These are phyloP conservation scores for Chalciporus pseudorubinellus DNA, from an alignment of 768 basidiomycete species.

Conservation along the genomic window DNA sequence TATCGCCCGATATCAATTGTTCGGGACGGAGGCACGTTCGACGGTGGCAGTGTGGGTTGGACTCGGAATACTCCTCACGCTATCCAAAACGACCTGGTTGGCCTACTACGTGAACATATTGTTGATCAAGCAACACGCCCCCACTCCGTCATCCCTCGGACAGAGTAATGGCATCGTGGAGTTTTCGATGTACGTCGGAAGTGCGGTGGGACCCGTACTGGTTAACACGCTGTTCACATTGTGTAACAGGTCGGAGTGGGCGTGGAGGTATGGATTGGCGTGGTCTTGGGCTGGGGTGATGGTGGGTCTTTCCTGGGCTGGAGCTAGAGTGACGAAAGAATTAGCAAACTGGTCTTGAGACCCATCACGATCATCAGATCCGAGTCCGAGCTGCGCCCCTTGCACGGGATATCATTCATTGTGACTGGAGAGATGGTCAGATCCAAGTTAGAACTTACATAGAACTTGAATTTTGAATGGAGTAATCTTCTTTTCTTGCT, in stretches of 20 bases:
- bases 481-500: too few species aligned
- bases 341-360: background rate
- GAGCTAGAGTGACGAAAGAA: conserved; percentile 9
- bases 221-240: conserved; percentile 11
- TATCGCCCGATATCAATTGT: conserved; percentile 37
- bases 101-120: conserved; percentile 54
- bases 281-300: conserved; percentile 19
- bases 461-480: too few species aligned
- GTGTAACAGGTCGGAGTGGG: conserved; percentile 15
- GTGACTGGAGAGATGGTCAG: too few species aligned
- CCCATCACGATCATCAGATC: too few species aligned
- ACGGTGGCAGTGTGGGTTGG: conserved; percentile 45
- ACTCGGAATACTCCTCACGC: conserved; percentile 39
- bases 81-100: conserved; percentile 27
- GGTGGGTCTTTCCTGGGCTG: conserved; percentile 4
- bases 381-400: too few species aligned
- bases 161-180: conserved; percentile 63
- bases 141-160: conserved; percentile 47
- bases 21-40: conserved; percentile 10
- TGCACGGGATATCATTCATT: too few species aligned
- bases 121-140: conserved; percentile 52
- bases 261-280: background rate
- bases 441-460: too few species aligned
- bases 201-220: conserved; percentile 53
- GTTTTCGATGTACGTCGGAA: conserved; percentile 51